Percentiles rank a stretch among this genome's conserved stretches.
phyloP scores from a whole-genome alignment of 2,329 filamentous ascomycete genomes.

The Truncatella angustata region DNA sequence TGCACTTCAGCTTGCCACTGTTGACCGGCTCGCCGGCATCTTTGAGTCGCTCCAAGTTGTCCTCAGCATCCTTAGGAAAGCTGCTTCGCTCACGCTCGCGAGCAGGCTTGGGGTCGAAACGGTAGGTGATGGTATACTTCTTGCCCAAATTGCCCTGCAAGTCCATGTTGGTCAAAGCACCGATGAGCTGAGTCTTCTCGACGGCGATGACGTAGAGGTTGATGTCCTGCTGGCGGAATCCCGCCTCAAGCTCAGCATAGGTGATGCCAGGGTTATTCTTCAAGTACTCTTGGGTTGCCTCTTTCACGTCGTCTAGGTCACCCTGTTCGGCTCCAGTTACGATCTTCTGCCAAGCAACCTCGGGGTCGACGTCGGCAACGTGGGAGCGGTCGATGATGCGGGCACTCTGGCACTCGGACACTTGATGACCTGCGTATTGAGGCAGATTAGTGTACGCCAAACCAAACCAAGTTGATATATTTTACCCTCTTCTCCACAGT shows the following conservation, averaged over 20 bases:
- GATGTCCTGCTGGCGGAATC: conserved; percentile 54
- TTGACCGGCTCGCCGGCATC: conserved; percentile 65
- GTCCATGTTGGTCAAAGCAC: conserved; percentile 68
- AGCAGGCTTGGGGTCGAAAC: conserved; percentile 55
- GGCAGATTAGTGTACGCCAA: too few relatives aligned
- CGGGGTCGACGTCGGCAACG: conserved; percentile 46
- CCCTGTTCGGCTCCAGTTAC: conserved; percentile 47
- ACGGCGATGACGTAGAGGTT: conserved; percentile 61
- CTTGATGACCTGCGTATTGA: conserved; percentile 54
- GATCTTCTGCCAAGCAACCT: conserved; percentile 59
- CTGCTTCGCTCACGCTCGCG: conserved; percentile 56
- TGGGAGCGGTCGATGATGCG: conserved; percentile 55
- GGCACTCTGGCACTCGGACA: conserved; percentile 55
- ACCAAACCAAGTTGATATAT: conserved; percentile 6
- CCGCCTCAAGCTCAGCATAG: conserved; percentile 59
- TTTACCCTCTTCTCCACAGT: conserved; percentile 61
- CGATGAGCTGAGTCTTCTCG: conserved; percentile 52
- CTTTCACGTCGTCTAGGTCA: conserved; percentile 64
- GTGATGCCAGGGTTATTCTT: conserved; percentile 58
- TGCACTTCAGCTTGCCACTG: conserved; percentile 57
- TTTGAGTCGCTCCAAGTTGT: conserved; percentile 63
- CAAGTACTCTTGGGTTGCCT: conserved; percentile 57
- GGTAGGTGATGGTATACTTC: conserved; percentile 63
- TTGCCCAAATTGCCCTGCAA: conserved; percentile 66
- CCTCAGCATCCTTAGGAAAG: conserved; percentile 58